phyloP scores from a whole-genome alignment of 1,284 basidiomycete species.

The Melampsora americana region DNA sequence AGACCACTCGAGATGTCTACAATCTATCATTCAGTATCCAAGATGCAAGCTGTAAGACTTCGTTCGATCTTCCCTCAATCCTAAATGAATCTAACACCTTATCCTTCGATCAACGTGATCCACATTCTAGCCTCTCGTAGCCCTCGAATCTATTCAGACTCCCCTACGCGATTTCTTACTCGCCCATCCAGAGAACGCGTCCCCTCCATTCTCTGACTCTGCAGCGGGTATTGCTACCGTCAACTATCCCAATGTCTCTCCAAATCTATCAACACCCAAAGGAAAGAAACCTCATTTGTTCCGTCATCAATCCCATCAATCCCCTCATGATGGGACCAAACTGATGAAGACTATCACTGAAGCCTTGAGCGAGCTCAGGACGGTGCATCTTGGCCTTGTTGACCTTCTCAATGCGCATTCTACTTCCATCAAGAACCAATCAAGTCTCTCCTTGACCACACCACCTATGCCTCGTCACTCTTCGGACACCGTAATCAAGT shows the following conservation, averaged over 20 bases:
- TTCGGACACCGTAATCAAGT: neutral
- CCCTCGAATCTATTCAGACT: conserved; percentile 33
- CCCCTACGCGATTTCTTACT: conserved; percentile 21
- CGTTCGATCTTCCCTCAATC: neutral
- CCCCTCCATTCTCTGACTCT: conserved; percentile 1
- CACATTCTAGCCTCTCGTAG: conserved; percentile 19
- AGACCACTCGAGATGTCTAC: conserved; percentile 29
- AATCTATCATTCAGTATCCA: conserved; percentile 32
- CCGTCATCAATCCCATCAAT: conserved; percentile 20
- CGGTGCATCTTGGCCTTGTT: conserved; percentile 29
- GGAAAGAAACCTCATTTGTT: conserved; percentile 37
- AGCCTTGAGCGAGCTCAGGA: conserved; percentile 24
- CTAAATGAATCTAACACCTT: neutral
- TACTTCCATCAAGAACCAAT: conserved; percentile 22
- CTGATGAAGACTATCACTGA: conserved; percentile 28
- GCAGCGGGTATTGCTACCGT: neutral
- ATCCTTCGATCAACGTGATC: neutral
- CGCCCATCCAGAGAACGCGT: neutral
- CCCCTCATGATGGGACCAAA: conserved; percentile 16
- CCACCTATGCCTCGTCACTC: neutral
- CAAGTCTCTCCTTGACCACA: neutral
- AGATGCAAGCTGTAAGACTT: conserved; percentile 36
- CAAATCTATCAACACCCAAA: neutral
- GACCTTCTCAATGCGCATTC: conserved; percentile 40
- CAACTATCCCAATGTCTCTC: conserved; percentile 6